Base-by-base conservation (phyloP, 1,139 yeast genomes). In the Yamadazyma epiphylla region DNA sequence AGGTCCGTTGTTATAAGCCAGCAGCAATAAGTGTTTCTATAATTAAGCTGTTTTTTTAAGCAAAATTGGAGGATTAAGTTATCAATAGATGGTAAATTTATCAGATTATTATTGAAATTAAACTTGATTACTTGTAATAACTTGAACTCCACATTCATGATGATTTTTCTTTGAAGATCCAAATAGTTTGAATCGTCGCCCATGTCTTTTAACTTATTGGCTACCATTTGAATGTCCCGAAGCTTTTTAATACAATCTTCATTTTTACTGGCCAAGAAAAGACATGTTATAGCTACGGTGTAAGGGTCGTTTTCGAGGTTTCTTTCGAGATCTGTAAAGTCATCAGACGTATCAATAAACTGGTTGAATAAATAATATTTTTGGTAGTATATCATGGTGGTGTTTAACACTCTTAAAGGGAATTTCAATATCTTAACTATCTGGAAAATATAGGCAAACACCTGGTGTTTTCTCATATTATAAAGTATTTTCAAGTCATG, bases 211-310 rank as follows among this genome's bases (percentile, higher is more conserved):
- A 66, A 37, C 39, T 60, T 64, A 41, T 66, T 66, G n/a, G 66
- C 64, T 9, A 61, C 62, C 2, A 46, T 32, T 27, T 82, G 71
- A 9, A 75, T 64, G 31, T 85, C 91, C 36, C 77, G 66, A 12
- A 83, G 58, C 46, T 85, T 83, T 55, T 89, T 89, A 24, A 89
- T 80, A 25, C 95, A 88, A 51, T 89, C 97, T 49, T 87, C 95
- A 44, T 80, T 78, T 53, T 91, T 89, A 26, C 83, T 69, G 3
- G 96, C 86, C 21, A 88, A 69, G 38, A 87, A 75, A n/a, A 91
- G 50, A 36, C 94, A 75, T 5, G 95, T 74, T 4, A 83, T 58
- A 0, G 86, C 88, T 14, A 83, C 74, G 25, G 80, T 80, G 45
- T 47, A 60, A 5, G 71, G 70, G 39, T 64, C 70, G 26, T 50